phyloP scores from a whole-genome alignment of 257 asterid genomes.

The Gentiana dahurica region DNA sequence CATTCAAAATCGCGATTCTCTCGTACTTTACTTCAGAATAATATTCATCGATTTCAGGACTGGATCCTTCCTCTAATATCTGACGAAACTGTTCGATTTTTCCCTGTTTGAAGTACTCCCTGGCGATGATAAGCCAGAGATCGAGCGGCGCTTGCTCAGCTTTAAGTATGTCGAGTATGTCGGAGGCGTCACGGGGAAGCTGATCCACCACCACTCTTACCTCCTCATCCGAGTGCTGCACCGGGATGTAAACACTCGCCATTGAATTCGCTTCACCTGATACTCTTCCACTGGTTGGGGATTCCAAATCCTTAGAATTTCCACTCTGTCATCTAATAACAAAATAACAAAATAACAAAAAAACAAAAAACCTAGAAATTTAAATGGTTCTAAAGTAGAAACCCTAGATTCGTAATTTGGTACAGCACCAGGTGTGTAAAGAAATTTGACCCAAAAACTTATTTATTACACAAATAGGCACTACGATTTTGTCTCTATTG shows the following conservation, averaged over 20 bases:
- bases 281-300: too few relatives aligned
- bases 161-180: conserved; percentile 90
- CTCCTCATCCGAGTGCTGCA: conserved; percentile 96
- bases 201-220: conserved; percentile 93
- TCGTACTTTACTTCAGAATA: conserved; percentile 95
- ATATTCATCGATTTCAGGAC: conserved; percentile 98
- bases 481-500: too few relatives aligned
- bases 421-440: too few relatives aligned
- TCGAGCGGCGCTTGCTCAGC: conserved; percentile 99
- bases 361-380: too few relatives aligned
- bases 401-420: too few relatives aligned
- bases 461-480: too few relatives aligned
- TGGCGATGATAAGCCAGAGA: conserved; percentile 94
- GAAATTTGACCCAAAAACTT: too few relatives aligned
- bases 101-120: conserved; percentile 99
- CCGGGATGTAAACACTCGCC: conserved; percentile 82
- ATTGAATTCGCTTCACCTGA: conserved; percentile 11
- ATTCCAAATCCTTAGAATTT: too few relatives aligned
- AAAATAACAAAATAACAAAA: too few relatives aligned
- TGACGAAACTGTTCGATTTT: conserved; percentile 82
- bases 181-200: conserved; percentile 96
- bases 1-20: conserved; percentile 94
- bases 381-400: too few relatives aligned
- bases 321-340: too few relatives aligned
- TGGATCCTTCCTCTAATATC: conserved; percentile 96